These are phyloP conservation scores for Rhododendron ferrugineum DNA, from an alignment of 148 eudicot genomes.

Conservation along the genomic window DNA sequence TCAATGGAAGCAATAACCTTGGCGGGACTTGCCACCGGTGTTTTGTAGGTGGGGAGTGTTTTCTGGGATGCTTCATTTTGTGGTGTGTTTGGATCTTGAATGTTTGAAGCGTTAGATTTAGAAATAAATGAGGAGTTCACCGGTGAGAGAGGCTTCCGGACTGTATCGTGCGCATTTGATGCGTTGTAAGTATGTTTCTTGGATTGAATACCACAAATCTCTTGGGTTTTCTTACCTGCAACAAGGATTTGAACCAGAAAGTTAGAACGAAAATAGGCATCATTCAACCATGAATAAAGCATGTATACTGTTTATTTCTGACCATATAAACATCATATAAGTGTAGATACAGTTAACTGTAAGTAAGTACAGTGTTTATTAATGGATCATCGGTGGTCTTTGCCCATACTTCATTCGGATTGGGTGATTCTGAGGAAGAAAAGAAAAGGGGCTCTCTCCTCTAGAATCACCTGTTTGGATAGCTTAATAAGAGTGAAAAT, in stretches of 20 bases:
- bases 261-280: neutral
- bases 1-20: conserved; percentile 20
- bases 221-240: conserved; percentile 45
- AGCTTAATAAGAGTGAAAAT: neutral
- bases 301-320: neutral
- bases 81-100: conserved; percentile 23
- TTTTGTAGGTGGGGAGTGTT: conserved; percentile 19
- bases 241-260: neutral
- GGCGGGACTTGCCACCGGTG: conserved; percentile 39
- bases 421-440: neutral
- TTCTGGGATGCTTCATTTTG: conserved; percentile 16
- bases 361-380: neutral
- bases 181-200: conserved; percentile 26
- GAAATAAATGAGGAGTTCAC: conserved; percentile 28
- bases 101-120: conserved; percentile 23
- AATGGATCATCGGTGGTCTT: neutral
- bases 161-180: conserved; percentile 18
- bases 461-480: neutral
- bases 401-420: neutral
- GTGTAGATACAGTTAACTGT: neutral
- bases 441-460: neutral
- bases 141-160: conserved; percentile 54
- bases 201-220: conserved; percentile 11
- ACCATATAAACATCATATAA: neutral
- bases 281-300: neutral